Base-by-base conservation (phyloP, 73 alveolate genomes). In the Tetrahymena elliotti region DNA sequence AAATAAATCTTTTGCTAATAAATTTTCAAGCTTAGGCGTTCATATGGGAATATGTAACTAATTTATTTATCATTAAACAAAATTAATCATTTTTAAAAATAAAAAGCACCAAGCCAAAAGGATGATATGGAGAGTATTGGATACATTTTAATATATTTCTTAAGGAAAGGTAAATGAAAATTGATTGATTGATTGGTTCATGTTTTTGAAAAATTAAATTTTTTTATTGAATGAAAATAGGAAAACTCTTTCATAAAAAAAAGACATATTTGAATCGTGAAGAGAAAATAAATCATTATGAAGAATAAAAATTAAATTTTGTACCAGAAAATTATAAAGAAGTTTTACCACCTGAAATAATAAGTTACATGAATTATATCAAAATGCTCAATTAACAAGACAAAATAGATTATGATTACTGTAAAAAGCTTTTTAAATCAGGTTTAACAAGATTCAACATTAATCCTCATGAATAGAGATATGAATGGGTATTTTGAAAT, bases 91-190 rank as follows among this genome's bases (percentile, higher is more conserved):
- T 2, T 18, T 68, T 68, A 11, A 27, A 6, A 47, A n/a, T 1
- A 24, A 9, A 24, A 10, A 94, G 96, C 95, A 39, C 94, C 96
- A 2, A 83, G 95, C 27, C 96, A 93, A 31, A 94, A 94, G 41
- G 96, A 94, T 84, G 96, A 94, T 53, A 34, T 94, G 33, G 96
- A 94, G 88, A 41, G 95, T 39, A 52, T 94, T 84, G 96, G 96
- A 12, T 94, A 84, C 38, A 94, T 94, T 22, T 52, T 94, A 40
- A 84, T 94, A 47, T 94, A 84, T 41, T 94, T 94, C 41, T 84
- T 94, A 38, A 94, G 40, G 93, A 94, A 41, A 84, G 96, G 96
- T 84, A 94, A 94, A n/a, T n/a, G n/a, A 39, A 94, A 68, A 93
- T 68, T 94, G 15, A 40, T 40, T 40, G 54, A 40, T 10, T 40